phyloP scores from a whole-genome alignment of 2,329 filamentous ascomycete species.

The Fusarium kyushuense region DNA sequence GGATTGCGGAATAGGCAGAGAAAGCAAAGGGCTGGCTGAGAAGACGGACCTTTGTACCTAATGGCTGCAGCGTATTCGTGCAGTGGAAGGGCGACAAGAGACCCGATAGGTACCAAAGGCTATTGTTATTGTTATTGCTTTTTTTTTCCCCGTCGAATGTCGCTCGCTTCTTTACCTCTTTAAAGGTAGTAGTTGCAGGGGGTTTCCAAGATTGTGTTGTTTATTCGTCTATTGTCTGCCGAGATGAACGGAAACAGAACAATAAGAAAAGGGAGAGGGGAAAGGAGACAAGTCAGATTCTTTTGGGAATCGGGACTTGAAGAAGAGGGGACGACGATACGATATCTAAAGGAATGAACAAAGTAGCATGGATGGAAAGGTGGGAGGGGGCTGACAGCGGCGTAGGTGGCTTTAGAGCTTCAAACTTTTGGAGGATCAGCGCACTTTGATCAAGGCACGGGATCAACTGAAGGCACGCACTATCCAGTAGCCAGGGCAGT shows the following conservation, averaged over 20 bases:
- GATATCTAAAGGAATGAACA: slow-evolving; percentile 6
- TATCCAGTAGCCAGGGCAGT: slow-evolving; percentile 30
- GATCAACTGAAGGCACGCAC: slow-evolving; percentile 38
- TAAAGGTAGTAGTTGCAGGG: slow-evolving; percentile 18
- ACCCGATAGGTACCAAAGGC: slow-evolving; percentile 11
- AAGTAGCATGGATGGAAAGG: slow-evolving; percentile 3
- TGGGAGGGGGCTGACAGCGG: slow-evolving; percentile 31
- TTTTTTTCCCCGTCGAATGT: slow-evolving; percentile 32
- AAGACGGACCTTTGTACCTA: slow-evolving; percentile 33
- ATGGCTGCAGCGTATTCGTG: slow-evolving; percentile 31
- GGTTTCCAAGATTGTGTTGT: slow-evolving; percentile 22
- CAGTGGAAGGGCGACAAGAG: slow-evolving; percentile 18
- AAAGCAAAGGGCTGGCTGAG: slow-evolving; percentile 28
- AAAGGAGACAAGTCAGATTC: slow-evolving; percentile 12
- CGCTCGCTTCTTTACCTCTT: slow-evolving; percentile 25
- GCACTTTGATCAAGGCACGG: slow-evolving; percentile 43
- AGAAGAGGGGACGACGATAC: slow-evolving; percentile 6
- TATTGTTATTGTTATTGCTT: slow-evolving; percentile 31
- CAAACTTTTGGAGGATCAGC: slow-evolving; percentile 37
- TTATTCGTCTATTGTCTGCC: slow-evolving; percentile 36
- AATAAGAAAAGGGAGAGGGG: slow-evolving; percentile 22
- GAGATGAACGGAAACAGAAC: slow-evolving; percentile 17
- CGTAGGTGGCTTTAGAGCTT: slow-evolving; percentile 40
- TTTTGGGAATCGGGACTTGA: not conserved
- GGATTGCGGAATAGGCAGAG: slow-evolving; percentile 7